These are phyloP conservation scores for Shiraia sp. DNA, from an alignment of 2,329 filamentous ascomycete genomes.

Conservation along the genomic window DNA sequence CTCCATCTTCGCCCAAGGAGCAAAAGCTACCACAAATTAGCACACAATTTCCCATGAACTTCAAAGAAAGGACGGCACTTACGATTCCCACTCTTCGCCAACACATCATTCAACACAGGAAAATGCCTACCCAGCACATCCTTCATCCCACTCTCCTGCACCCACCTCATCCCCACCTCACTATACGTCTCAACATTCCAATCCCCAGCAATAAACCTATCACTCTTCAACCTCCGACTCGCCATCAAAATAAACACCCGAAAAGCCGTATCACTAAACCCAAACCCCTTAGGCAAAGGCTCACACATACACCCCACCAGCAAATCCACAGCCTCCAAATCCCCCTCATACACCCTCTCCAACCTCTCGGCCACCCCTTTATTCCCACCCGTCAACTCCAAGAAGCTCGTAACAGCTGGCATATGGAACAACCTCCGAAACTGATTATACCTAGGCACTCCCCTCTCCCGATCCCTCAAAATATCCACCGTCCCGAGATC, in stretches of 20 bases:
- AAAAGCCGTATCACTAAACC: conserved; percentile 55
- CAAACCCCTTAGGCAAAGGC: conserved; percentile 51
- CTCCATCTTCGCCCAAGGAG: conserved; percentile 25
- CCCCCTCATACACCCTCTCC: conserved; percentile 44
- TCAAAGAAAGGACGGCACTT: conserved; percentile 3
- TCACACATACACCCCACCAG: conserved; percentile 51
- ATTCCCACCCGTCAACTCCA: conserved; percentile 48
- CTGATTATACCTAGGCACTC: conserved; percentile 51
- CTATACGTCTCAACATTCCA: conserved; percentile 50
- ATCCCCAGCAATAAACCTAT: conserved; percentile 50
- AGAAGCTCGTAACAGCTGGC: conserved; percentile 42
- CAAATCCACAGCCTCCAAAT: conserved; percentile 50
- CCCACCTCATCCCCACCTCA: conserved; percentile 49
- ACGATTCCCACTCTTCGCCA: conserved; percentile 31
- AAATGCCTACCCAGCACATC: conserved; percentile 51
- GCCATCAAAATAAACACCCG: conserved; percentile 54
- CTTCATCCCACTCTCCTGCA: conserved; percentile 50
- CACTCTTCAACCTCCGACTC: conserved; percentile 48
- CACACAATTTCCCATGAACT: neutral
- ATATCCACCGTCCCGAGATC: conserved; percentile 55
- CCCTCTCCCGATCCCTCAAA: conserved; percentile 53
- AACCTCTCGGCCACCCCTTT: conserved; percentile 43
- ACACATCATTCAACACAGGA: conserved; percentile 41
- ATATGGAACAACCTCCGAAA: conserved; percentile 53
- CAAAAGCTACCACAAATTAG: conserved; percentile 21